Percentiles rank a stretch among this genome's conserved stretches.
Evolutionary conservation across 2,329 filamentous ascomycete species (phyloP).

Genomic region (Neobulgaria alba): DNA sequence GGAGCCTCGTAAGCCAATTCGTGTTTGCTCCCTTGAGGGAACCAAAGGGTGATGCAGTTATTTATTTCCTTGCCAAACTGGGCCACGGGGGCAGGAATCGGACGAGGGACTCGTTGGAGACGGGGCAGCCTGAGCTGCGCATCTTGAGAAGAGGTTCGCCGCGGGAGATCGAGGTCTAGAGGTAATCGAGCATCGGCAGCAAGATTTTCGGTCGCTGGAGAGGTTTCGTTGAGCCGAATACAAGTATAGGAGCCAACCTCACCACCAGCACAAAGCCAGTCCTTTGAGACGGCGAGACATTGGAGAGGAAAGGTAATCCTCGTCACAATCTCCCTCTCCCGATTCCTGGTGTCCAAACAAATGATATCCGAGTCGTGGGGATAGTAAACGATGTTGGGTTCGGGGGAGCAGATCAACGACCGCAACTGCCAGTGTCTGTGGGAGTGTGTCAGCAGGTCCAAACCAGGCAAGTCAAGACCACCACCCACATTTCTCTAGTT

Average conservation of each 20-base stretch:
- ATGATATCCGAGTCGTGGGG: conserved; percentile 67
- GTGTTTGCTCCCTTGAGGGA: conserved; percentile 30
- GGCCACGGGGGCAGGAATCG: conserved; percentile 38
- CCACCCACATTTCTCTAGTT: conserved; percentile 45
- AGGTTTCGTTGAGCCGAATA: conserved; percentile 20
- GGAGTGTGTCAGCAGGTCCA: background rate
- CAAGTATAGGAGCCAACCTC: conserved; percentile 71
- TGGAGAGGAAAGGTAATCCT: conserved; percentile 63
- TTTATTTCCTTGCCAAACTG: conserved; percentile 52
- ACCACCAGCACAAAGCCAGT: conserved; percentile 87
- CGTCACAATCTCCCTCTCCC: conserved; percentile 65
- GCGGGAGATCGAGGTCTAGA: conserved; percentile 35
- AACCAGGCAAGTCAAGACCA: background rate
- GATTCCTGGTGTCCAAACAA: conserved; percentile 58
- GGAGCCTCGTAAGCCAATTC: conserved; percentile 39
- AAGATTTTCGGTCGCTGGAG: conserved; percentile 17
- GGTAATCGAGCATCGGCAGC: conserved; percentile 51
- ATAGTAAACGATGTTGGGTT: conserved; percentile 74
- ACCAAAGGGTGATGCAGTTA: conserved; percentile 59
- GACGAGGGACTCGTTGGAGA: background rate
- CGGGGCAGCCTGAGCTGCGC: background rate
- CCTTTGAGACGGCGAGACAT: conserved; percentile 77
- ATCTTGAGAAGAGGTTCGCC: conserved; percentile 14
- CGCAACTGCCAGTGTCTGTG: conserved; percentile 70
- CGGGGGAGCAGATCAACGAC: conserved; percentile 77